Evolutionary conservation across 805 yeast species (phyloP), one percentile per base, ranked within the genome.

Genomic region (Ogataea siamensis): DNA sequence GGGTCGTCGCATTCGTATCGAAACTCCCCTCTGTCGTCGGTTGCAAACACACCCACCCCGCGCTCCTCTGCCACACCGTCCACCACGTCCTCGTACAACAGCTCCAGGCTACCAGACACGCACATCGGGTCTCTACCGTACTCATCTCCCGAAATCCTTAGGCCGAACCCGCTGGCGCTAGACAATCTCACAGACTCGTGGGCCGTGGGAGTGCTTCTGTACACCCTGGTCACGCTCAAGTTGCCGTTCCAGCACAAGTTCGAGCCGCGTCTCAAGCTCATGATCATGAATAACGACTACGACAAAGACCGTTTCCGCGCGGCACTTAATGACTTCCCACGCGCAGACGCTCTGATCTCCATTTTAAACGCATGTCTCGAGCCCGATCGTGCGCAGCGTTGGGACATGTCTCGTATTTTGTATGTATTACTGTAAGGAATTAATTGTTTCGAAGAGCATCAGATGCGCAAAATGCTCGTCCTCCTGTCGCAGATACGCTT

Each of bases 101-200:
- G 34, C 9, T 12, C 28, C 13, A 43, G 39, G 8, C 38, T 72
- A 22, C 86, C 86, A 1, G 83, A 79, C 54, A 64, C 77, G 15
- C 83, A 81, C 49, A 84, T 87, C 33, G 98, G 98, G 0, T 88
- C 96, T 1, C 67, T 89, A 21, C 96, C 97, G 0, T 89, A 87
- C 58, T 95, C 96, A 0, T 76, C 95, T 0, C 98, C 98, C 0
- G 96, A 89, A 56, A 67, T 87, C 12, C 63, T 88, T 27, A 64
- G 67, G 27, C 81, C 84, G 1, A 68, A 70, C 29, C 85, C 87
- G 5, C 66, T 80, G 43, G 39, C 61, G 52, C 54, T 76, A 39
- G 82, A 83, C 2, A 80, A 85, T 2, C 64, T 76, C 26, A 81
- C 89, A 1, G 98, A 89, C 62, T 72, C 86, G 5, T 89, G 97